Conservation (phyloP, 805 yeast genomes). For the Saturnispora zaruensis region DNA sequence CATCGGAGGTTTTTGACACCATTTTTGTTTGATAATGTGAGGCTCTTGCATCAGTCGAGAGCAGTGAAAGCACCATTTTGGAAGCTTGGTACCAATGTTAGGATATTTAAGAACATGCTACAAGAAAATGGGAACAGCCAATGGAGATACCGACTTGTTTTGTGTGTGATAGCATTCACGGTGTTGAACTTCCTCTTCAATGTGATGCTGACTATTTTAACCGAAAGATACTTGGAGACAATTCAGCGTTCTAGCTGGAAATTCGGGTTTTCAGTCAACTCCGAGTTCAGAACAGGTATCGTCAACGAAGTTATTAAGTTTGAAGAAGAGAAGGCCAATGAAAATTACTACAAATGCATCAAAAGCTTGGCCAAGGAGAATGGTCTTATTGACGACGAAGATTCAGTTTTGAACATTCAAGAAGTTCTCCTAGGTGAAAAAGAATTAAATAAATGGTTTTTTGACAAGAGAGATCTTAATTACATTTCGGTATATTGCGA, state of each 20-base stretch:
- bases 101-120: constrained; percentile 19
- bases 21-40: background rate
- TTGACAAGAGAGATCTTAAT: constrained; percentile 25
- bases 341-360: constrained; percentile 26
- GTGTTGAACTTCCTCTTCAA: constrained; percentile 32
- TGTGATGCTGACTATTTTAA: constrained; percentile 27
- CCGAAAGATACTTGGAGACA: constrained; percentile 23
- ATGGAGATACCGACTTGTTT: constrained; percentile 36
- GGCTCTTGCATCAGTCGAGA: constrained; percentile 6
- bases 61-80: constrained; percentile 24
- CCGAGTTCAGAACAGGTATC: constrained; percentile 30
- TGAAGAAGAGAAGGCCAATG: constrained; percentile 29
- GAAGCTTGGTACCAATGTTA: constrained; percentile 27
- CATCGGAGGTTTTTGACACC: background rate
- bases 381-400: constrained; percentile 19
- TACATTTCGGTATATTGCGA: constrained; percentile 32
- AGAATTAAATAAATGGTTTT: constrained; percentile 21
- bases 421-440: constrained; percentile 15
- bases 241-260: constrained; percentile 23
- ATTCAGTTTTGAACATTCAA: constrained; percentile 15
- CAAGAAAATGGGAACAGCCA: constrained; percentile 32
- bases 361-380: constrained; percentile 26
- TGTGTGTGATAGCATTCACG: constrained; percentile 35
- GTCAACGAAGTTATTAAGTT: constrained; percentile 31
- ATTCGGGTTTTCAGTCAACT: constrained; percentile 24